Evolutionary conservation across 179 eudicot species (phyloP).

Genomic region (Monotropa hypopitys): DNA sequence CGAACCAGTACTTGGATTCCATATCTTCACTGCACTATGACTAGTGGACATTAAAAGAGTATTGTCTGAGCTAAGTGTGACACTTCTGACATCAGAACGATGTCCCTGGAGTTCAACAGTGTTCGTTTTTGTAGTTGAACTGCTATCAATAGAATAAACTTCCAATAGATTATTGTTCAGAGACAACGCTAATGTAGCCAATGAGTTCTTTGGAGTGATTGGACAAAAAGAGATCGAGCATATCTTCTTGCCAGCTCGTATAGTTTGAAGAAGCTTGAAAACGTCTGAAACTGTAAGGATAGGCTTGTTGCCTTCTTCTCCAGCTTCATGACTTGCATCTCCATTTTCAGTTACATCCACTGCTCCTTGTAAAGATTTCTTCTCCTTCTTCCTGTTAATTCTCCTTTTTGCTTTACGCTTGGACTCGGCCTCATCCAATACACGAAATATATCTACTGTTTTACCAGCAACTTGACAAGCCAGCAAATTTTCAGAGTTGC

Average conservation of each 20-base stretch:
- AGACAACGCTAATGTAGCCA: conserved; percentile 74
- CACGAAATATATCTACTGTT: conserved; percentile 69
- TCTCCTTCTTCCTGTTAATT: conserved; percentile 69
- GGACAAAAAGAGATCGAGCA: conserved; percentile 79
- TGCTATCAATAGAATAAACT: conserved; percentile 47
- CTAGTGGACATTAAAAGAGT: conserved; percentile 89
- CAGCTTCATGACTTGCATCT: conserved; percentile 19
- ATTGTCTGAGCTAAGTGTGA: conserved; percentile 78
- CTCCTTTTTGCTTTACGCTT: conserved; percentile 90
- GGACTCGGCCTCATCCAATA: conserved; percentile 73
- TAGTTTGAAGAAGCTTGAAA: conserved; percentile 60
- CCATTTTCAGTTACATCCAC: conserved; percentile 36
- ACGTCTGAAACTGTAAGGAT: conserved; percentile 53
- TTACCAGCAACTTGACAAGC: conserved; percentile 96
- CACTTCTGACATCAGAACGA: conserved; percentile 90
- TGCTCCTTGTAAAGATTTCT: conserved; percentile 41
- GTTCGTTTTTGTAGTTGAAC: conserved; percentile 35
- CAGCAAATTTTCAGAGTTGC: conserved; percentile 58
- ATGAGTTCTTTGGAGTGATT: conserved; percentile 35
- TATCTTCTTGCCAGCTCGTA: conserved; percentile 77
- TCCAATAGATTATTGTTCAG: conserved; percentile 74
- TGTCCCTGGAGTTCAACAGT: conserved; percentile 88
- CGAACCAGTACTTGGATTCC: conserved; percentile 92
- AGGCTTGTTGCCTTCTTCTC: conserved; percentile 28
- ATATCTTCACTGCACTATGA: conserved; percentile 79